Conservation (phyloP, 1,139 yeast species). For the Hyphopichia burtonii region DNA sequence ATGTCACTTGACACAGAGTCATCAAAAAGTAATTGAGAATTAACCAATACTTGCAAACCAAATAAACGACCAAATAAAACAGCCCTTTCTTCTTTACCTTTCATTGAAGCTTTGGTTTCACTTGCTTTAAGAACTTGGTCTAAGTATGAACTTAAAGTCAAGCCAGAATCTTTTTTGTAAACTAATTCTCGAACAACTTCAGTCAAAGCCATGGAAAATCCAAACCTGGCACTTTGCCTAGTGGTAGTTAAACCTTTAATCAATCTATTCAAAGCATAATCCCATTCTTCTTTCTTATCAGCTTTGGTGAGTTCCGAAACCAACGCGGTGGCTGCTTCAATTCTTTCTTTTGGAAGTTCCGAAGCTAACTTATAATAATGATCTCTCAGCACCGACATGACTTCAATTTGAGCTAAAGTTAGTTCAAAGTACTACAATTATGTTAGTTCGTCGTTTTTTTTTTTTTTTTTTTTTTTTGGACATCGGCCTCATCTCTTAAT, state of each 20-base stretch:
- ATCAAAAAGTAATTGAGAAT: constrained; percentile 48
- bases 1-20: constrained; percentile 21
- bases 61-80: constrained; percentile 79
- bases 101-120: constrained; percentile 49
- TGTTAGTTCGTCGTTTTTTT: too few species aligned
- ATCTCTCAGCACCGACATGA: constrained; percentile 64
- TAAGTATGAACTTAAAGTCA: constrained; percentile 38
- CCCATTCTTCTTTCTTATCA: constrained; percentile 63
- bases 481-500: background rate
- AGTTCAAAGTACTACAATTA: too few species aligned
- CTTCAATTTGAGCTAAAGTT: too few species aligned
- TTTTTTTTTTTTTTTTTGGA: background rate
- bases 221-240: constrained; percentile 81
- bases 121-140: constrained; percentile 43
- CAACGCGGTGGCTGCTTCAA: constrained; percentile 67
- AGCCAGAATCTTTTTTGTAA: constrained; percentile 23
- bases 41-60: constrained; percentile 75
- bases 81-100: constrained; percentile 83
- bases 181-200: constrained; percentile 63
- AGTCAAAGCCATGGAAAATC: constrained; percentile 84
- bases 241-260: constrained; percentile 80
- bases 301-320: constrained; percentile 55
- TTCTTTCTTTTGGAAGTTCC: constrained; percentile 70
- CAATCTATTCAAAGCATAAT: constrained; percentile 74
- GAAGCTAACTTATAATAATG: constrained; percentile 78